These are phyloP conservation scores for Beauveria asiatica DNA, from an alignment of 2,329 filamentous ascomycete genomes.

Conservation along the genomic window DNA sequence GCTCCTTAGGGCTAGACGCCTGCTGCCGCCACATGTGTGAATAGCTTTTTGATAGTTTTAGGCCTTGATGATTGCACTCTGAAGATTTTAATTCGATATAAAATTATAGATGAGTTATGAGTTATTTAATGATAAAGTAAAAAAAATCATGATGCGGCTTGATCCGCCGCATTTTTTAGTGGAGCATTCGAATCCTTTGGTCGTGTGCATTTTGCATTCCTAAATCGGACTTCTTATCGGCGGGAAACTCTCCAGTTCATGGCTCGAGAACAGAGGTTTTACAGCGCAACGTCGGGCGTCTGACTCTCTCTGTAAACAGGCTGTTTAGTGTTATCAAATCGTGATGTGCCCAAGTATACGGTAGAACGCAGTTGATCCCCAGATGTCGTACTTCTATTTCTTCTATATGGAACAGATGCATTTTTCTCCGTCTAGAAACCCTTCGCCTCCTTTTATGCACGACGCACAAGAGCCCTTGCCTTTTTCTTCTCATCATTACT, in stretches of 20 bases:
- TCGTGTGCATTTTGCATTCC: neutral
- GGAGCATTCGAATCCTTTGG: neutral
- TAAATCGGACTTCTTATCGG: neutral
- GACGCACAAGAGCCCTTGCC: constrained; percentile 57
- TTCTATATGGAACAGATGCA: neutral
- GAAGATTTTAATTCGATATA: neutral
- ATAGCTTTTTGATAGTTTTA: neutral
- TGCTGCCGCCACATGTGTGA: neutral
- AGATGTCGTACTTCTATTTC: neutral
- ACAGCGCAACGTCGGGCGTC: too few relatives aligned
- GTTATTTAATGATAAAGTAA: constrained; percentile 4
- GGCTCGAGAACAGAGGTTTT: too few relatives aligned
- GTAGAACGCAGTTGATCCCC: too few relatives aligned
- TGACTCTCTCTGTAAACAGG: too few relatives aligned
- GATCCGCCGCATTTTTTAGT: constrained; percentile 10
- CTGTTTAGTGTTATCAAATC: too few relatives aligned
- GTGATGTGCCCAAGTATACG: too few relatives aligned
- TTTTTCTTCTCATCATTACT: constrained; percentile 64
- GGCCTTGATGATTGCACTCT: neutral
- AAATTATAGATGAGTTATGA: neutral
- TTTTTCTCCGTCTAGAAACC: neutral
- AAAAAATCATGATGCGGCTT: constrained; percentile 8
- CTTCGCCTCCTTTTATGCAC: neutral
- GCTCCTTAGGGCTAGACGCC: neutral
- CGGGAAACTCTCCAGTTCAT: too few relatives aligned